Evolutionary conservation across 805 yeast species (phyloP), one percentile per base, ranked within the genome.

Genomic region (Pichia cabralensis): DNA sequence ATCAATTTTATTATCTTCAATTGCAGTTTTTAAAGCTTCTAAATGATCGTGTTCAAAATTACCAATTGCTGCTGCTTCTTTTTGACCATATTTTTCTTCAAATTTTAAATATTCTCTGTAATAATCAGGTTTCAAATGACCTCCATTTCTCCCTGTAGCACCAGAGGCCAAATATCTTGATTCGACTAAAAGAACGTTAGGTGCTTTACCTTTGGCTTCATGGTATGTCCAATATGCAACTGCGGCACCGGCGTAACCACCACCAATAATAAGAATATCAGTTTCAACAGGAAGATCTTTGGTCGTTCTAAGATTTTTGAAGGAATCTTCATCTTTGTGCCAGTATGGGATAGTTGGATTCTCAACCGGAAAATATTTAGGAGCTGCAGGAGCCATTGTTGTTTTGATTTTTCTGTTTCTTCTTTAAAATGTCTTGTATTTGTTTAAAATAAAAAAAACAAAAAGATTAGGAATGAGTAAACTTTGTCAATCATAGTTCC

Each of bases 141-240:
- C 72, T 11, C 72, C 71, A 35, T 67, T 67, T 39, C 72, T 49
- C 11, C 69, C 71, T 3, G 69, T 64, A 11, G 71, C 72, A 17
- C 52, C 56, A 6, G 61, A 54, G 31, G 57, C 56, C 3, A 56
- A 48, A 35, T 58, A 58, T 35, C 62, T 52, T 4, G 70, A 68
- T 39, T 67, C 72, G 2, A 62, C 34, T 41, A 46, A 35, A 18
- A 43, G n/a, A 7, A 44, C 27, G 1, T 17, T 26, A 5, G 42
- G 30, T 3, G 28, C 25, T 15, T 27, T 31, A 44, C 46, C 8
- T 35, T 36, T 21, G 6, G 22, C 14, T 19, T 31, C 14, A 47
- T 48, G 26, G 49, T 40, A 45, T 17, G 60, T 41, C 42, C 44
- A 45, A 28, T 46, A 43, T 1, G 67, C 67, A 11, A 55, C 49